A percentile compares a stretch with the other conserved stretches of the same genome.
Conservation (phyloP, 352 stramenopile genomes). For the Globisporangium cylindrosporum region DNA sequence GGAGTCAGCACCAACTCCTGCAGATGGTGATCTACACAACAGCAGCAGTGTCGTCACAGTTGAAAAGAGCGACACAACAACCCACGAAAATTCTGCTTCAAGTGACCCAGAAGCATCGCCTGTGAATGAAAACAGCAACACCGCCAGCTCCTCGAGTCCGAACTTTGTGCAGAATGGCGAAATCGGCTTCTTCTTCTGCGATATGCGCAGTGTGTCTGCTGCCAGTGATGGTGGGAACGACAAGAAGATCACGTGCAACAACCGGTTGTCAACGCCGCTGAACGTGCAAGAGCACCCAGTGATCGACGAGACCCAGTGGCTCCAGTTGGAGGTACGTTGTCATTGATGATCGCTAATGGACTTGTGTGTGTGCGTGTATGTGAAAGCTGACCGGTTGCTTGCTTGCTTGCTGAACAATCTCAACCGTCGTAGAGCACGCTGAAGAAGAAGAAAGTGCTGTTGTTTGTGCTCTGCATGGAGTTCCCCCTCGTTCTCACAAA, state of each 20-base stretch:
- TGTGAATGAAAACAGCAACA: not conserved
- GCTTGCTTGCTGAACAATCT: conserved; percentile 6
- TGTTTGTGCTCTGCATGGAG: conserved; percentile 65
- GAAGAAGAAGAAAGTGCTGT: conserved; percentile 60
- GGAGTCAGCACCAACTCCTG: not conserved
- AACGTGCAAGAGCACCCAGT: conserved; percentile 48
- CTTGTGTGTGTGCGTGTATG: not conserved
- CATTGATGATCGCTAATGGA: not conserved
- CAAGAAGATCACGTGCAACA: conserved; percentile 61
- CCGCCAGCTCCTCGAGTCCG: not conserved
- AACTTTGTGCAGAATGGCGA: conserved; percentile 39
- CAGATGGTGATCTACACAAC: not conserved
- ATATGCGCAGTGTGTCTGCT: conserved; percentile 35
- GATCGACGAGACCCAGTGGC: conserved; percentile 69
- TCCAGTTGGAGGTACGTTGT: conserved; percentile 47
- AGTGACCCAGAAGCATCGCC: not conserved
- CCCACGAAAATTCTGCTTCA: not conserved
- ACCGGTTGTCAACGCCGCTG: conserved; percentile 45
- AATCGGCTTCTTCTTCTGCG: conserved; percentile 65
- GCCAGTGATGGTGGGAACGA: conserved; percentile 27
- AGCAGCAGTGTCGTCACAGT: not conserved
- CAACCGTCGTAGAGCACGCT: conserved; percentile 34
- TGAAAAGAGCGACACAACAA: not conserved
- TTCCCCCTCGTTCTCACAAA: conserved; percentile 63
- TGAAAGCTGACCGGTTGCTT: not conserved